Conservation (phyloP, 164 flowering plant species). For the Nelumbo lutea region DNA sequence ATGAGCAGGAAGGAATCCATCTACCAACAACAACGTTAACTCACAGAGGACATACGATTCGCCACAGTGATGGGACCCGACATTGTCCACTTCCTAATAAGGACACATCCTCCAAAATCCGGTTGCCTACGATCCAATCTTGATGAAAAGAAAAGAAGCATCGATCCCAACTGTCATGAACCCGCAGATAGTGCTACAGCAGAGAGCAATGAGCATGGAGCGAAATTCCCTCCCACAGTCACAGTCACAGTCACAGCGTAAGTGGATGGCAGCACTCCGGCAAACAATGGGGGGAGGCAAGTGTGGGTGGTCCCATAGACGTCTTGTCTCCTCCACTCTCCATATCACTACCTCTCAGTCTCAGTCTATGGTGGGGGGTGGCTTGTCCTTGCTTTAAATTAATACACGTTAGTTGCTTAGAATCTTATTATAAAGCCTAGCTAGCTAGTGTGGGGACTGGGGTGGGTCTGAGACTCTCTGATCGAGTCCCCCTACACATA, state of each 20-base stretch:
- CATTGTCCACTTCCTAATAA: constrained; percentile 10
- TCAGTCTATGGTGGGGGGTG: too few species aligned
- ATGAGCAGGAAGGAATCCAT: neutral
- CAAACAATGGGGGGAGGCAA: constrained; percentile 26
- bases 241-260: too few species aligned
- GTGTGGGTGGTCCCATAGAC: constrained; percentile 20
- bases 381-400: too few species aligned
- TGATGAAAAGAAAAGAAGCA: too few species aligned
- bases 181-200: neutral
- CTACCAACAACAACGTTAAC: neutral
- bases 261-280: constrained; percentile 19
- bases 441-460: too few species aligned
- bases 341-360: too few species aligned
- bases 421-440: too few species aligned
- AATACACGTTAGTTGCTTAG: too few species aligned
- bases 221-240: too few species aligned
- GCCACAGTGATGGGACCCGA: constrained; percentile 13
- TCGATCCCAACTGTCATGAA: neutral
- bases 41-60: neutral
- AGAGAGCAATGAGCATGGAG: neutral
- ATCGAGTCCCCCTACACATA: neutral
- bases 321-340: too few species aligned
- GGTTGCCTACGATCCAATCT: neutral
- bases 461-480: too few species aligned
- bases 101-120: constrained; percentile 7